Conservation (phyloP, 2,329 filamentous ascomycete genomes). For the Allantophomopsis cytisporea region DNA sequence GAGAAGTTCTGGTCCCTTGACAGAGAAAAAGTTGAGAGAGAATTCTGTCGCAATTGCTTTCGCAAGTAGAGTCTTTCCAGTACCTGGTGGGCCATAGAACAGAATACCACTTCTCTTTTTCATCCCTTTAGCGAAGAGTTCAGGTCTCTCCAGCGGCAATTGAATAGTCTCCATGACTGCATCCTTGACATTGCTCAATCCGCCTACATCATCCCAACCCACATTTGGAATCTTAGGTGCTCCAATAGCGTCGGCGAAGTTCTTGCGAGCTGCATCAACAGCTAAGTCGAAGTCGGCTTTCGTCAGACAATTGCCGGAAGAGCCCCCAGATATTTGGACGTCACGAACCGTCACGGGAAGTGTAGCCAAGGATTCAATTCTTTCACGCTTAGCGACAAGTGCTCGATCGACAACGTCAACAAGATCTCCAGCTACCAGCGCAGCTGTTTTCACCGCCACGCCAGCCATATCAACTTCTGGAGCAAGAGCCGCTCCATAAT, state of each 20-base stretch:
- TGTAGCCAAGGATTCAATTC: slow-evolving; percentile 59
- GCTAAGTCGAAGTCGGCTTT: slow-evolving; percentile 82
- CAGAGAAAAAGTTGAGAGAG: slow-evolving; percentile 86
- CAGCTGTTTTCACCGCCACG: slow-evolving; percentile 89
- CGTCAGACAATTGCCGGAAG: slow-evolving; percentile 63
- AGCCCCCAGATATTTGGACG: slow-evolving; percentile 77
- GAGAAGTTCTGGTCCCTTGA: slow-evolving; percentile 81
- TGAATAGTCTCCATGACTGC: slow-evolving; percentile 97
- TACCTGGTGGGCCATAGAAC: slow-evolving; percentile 85
- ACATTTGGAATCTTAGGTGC: slow-evolving; percentile 98
- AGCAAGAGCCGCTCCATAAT: slow-evolving; percentile 63
- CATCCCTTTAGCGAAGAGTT: slow-evolving; percentile 93
- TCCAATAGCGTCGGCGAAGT: slow-evolving; percentile 94
- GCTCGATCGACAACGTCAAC: slow-evolving; percentile 91
- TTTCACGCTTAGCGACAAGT: slow-evolving; percentile 58
- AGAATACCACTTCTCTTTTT: slow-evolving; percentile 92
- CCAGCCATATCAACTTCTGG: slow-evolving; percentile 72
- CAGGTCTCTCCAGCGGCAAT: slow-evolving; percentile 77
- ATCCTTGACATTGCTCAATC: slow-evolving; percentile 86
- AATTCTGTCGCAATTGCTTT: slow-evolving; percentile 92
- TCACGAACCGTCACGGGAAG: slow-evolving; percentile 56
- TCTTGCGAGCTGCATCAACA: slow-evolving; percentile 90
- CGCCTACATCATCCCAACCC: slow-evolving; percentile 90
- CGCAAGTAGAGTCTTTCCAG: slow-evolving; percentile 82
- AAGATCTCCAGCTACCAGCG: slow-evolving; percentile 84